phyloP scores from a whole-genome alignment of 1,284 basidiomycete genomes.

The Exobasidium cylindrosporum region DNA sequence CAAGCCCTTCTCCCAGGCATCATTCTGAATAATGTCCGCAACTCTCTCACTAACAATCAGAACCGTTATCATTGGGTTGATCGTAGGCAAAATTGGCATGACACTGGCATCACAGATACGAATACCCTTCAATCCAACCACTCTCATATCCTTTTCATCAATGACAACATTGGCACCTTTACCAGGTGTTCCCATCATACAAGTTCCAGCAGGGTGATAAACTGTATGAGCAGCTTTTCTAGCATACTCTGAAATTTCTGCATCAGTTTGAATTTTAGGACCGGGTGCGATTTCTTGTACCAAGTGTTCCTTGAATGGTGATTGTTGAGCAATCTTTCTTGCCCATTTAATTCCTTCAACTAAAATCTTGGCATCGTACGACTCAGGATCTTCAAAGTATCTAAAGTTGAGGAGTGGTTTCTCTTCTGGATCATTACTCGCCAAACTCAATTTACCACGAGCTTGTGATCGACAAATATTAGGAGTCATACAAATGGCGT shows the following conservation, averaged over 20 bases:
- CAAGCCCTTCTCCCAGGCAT: constrained; percentile 39
- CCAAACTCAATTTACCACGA: constrained; percentile 54
- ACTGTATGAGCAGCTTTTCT: constrained; percentile 54
- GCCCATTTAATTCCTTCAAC: constrained; percentile 62
- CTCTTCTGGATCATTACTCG: constrained; percentile 56
- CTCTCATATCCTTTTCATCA: constrained; percentile 44
- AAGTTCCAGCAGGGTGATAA: constrained; percentile 55
- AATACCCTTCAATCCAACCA: constrained; percentile 47
- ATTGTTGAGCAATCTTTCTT: constrained; percentile 57
- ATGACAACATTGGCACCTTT: constrained; percentile 46
- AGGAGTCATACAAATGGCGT: constrained; percentile 57
- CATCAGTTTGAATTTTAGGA: constrained; percentile 49
- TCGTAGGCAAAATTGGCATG: constrained; percentile 51
- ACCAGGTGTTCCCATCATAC: constrained; percentile 52
- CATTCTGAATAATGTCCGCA: constrained; percentile 47
- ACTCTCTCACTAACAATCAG: constrained; percentile 52
- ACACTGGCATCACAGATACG: constrained; percentile 53
- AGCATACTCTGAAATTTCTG: constrained; percentile 50
- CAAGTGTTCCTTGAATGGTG: constrained; percentile 57
- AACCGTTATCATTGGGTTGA: constrained; percentile 46
- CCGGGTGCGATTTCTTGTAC: constrained; percentile 57
- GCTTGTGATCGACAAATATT: constrained; percentile 58
- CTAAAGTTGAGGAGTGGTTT: constrained; percentile 60
- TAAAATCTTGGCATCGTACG: constrained; percentile 59
- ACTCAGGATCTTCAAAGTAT: constrained; percentile 59